phyloP scores from a whole-genome alignment of 2,329 filamentous ascomycete genomes.

The Lasiodiplodia theobromae region DNA sequence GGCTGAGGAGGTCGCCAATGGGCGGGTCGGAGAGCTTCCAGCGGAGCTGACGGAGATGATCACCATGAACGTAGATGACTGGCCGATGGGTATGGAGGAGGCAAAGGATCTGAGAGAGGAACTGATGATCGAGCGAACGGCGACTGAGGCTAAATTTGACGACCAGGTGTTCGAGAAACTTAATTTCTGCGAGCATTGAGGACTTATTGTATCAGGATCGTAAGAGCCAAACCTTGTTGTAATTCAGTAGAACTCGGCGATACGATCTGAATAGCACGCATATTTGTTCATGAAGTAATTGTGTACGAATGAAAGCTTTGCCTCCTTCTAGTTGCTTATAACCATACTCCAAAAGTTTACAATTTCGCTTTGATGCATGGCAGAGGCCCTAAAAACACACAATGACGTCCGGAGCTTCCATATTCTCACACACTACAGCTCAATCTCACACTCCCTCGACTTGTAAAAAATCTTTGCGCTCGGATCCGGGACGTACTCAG shows the following conservation, averaged over 20 bases:
- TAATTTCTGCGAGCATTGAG: constrained; percentile 34
- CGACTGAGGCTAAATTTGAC: neutral
- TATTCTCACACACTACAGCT: neutral
- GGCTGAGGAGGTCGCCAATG: constrained; percentile 34
- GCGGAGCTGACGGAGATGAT: constrained; percentile 32
- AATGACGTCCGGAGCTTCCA: too few species aligned
- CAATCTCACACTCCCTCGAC: neutral
- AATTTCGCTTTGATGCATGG: too few species aligned
- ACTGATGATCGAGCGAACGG: constrained; percentile 5
- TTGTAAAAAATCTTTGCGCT: neutral
- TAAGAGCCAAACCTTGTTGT: too few species aligned
- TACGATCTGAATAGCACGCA: rapidly evolving
- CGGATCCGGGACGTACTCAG: neutral
- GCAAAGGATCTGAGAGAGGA: constrained; percentile 33
- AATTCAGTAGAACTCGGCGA: too few species aligned
- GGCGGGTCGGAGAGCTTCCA: constrained; percentile 26
- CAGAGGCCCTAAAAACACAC: too few species aligned
- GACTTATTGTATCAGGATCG: neutral
- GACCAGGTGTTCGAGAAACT: constrained; percentile 20
- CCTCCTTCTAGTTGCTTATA: too few species aligned
- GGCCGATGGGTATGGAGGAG: constrained; percentile 33
- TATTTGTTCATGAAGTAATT: too few species aligned
- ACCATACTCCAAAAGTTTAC: too few species aligned
- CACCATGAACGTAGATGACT: constrained; percentile 17
- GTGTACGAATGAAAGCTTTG: too few species aligned